Evolutionary conservation across 116 monocot genomes (phyloP), one percentile per base, ranked within the genome.

Genomic region (Papilionanthe hybrid): DNA sequence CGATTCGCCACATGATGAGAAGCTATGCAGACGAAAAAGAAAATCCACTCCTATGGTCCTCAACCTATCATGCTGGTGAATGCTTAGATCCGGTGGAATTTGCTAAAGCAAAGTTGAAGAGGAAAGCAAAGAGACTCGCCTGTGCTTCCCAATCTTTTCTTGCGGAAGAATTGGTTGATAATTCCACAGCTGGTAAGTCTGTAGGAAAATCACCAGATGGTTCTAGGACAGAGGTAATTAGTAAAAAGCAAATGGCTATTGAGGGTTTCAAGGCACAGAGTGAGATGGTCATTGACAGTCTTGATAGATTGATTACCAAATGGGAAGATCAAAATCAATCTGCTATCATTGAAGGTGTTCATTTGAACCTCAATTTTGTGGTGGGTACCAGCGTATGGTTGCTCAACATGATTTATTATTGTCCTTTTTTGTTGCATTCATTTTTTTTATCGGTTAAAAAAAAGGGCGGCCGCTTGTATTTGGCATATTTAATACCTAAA

Each of bases 1-100:
- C 99, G 63, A 95, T 99, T 83, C 88, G 95, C 41, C 93, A 99
- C 79, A 99, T 99, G 95, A 99, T 95, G 99, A 86, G 99, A 25
- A 95, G 95, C 79, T 99, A 89, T 83, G 90, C 86, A 10, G 90
- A 86, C 84, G 91, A 99, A 84, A 92, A 88, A 42, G 80, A 99
- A 87, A 95, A 93, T 72, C 95, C 95, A 20, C 90, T 99, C 25
- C 85, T 99, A 5, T 99, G 93, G 90, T 88, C 99, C 27, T 99
- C 99, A 78, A 99, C 83, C 37, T 83, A 78, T 78, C 83, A 83
- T 83, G 83, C 78, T 57, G 83, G 83, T 57, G 78, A 83, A 83
- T 83, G 72, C 78, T 78, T 83, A 48, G 83, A 78, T 78, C 72
- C 83, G 18, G 56, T 83, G 44, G 83, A 78, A 58, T 72, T 83